phyloP scores from a whole-genome alignment of 805 yeast species.

The Teunomyces funiuensis region DNA sequence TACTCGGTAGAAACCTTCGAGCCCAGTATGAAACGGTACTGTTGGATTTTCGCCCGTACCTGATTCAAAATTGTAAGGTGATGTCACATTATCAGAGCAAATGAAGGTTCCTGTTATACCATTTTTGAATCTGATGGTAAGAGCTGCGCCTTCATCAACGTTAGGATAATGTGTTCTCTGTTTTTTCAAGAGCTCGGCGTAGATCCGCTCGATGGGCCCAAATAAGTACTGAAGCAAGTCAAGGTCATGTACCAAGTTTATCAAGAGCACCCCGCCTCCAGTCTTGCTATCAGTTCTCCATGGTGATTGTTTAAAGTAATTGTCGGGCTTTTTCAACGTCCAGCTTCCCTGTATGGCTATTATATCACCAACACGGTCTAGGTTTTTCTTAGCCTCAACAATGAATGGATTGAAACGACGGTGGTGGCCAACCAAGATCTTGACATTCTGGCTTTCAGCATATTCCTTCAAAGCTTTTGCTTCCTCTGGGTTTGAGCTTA shows the following conservation, averaged over 20 bases:
- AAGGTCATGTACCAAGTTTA: slow-evolving; percentile 43
- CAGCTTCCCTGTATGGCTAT: slow-evolving; percentile 44
- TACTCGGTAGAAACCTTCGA: slow-evolving; percentile 38
- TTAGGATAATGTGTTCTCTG: slow-evolving; percentile 26
- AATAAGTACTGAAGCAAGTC: slow-evolving; percentile 41
- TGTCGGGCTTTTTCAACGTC: slow-evolving; percentile 36
- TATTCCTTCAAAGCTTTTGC: slow-evolving; percentile 32
- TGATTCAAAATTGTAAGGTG: slow-evolving; percentile 41
- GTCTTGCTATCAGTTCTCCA: slow-evolving; percentile 36
- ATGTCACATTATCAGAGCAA: slow-evolving; percentile 41
- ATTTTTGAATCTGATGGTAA: slow-evolving; percentile 35
- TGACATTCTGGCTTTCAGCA: slow-evolving; percentile 24
- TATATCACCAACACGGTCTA: slow-evolving; percentile 29
- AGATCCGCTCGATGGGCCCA: slow-evolving; percentile 40
- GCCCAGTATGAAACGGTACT: slow-evolving; percentile 29
- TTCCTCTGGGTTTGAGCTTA: slow-evolving; percentile 34
- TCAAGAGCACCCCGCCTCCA: slow-evolving; percentile 43
- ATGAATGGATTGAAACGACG: slow-evolving; percentile 44
- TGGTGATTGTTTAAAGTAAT: slow-evolving; percentile 34
- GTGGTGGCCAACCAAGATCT: slow-evolving; percentile 42
- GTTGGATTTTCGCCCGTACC: slow-evolving; percentile 47
- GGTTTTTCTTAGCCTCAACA: slow-evolving; percentile 34
- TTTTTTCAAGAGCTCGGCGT: slow-evolving; percentile 36
- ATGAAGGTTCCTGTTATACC: slow-evolving; percentile 43
- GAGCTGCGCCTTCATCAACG: slow-evolving; percentile 44